phyloP scores from a whole-genome alignment of 1,284 basidiomycete genomes.

The Fistulinella staudtii region DNA sequence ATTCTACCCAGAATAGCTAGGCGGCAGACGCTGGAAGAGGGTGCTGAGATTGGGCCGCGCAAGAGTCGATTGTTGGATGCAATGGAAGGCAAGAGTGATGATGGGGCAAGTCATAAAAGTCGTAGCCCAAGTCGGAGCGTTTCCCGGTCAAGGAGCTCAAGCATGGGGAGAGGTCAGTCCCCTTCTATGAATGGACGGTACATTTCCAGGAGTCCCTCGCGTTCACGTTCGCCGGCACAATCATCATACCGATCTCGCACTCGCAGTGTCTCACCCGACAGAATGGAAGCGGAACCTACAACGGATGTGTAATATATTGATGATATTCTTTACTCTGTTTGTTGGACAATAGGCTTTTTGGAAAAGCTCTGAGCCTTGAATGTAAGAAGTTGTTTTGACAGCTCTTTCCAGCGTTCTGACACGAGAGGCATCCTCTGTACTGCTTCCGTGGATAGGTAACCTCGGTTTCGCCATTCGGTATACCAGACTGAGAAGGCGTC shows the following conservation, averaged over 20 bases:
- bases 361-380: slow-evolving; percentile 61
- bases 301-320: slow-evolving; percentile 13
- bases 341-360: slow-evolving; percentile 35
- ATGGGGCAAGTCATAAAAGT: slow-evolving; percentile 38
- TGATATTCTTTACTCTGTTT: slow-evolving; percentile 17
- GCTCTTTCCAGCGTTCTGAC: slow-evolving; percentile 61
- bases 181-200: slow-evolving; percentile 51
- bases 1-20: slow-evolving; percentile 90
- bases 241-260: slow-evolving; percentile 50
- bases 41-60: slow-evolving; percentile 80
- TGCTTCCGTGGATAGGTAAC: slow-evolving; percentile 64
- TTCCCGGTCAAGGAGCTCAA: slow-evolving; percentile 30
- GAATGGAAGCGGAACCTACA: slow-evolving; percentile 38
- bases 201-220: slow-evolving; percentile 58
- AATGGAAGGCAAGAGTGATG: slow-evolving; percentile 67
- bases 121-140: slow-evolving; percentile 29
- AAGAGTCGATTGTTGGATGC: slow-evolving; percentile 80
- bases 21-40: slow-evolving; percentile 87
- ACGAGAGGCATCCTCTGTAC: slow-evolving; percentile 57
- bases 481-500: slow-evolving; percentile 60
- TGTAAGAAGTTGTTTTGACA: slow-evolving; percentile 56
- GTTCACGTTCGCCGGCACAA: slow-evolving; percentile 33
- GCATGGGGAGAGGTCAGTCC: slow-evolving; percentile 30
- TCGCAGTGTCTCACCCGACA: slow-evolving; percentile 58
- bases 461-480: slow-evolving; percentile 66